Base-by-base conservation (phyloP, 352 stramenopile genomes). In the Globisporangium paroecandrum region DNA sequence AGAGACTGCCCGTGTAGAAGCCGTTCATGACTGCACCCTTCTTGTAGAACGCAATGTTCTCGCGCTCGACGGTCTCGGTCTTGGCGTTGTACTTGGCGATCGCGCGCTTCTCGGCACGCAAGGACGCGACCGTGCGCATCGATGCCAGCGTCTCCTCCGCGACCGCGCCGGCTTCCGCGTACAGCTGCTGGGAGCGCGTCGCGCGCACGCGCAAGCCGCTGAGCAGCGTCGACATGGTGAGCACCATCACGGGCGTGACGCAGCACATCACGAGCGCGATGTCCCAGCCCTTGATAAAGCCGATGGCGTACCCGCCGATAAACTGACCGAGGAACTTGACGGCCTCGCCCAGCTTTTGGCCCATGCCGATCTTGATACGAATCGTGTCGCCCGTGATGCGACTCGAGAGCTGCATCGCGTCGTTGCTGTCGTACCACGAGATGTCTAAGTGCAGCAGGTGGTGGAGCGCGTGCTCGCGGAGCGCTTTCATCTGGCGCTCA, bases 1-100 rank as follows among this genome's bases (percentile, higher is more conserved):
- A 89, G 27, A 87, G 58, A 53, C 70, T 75, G 13, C 58, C 66
- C 18, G 77, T 58, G 32, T 81, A 70, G 54, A 76, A 54, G 1
- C 70, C 75, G 41, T 65, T 55, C n/a, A 76, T 36, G 27, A 70
- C 55, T 22, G 69, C 22, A n/a, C 32, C 58, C 58, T 68, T 64
- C 59, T 71, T 73, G 65, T 55, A 56, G 15, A 65, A 24, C 18
- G 55, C 56, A 46, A 77, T 62, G 24, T 76, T 77, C 58, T 70
- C 72, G 9, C 24, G 24, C 55, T 78, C 64, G 4, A 47, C 72
- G 8, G 60, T 63, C 20, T 49, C 3, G 22, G 64, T 51, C 38
- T 77, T 73, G 8, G 38, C 36, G 15, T 56, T 46, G 58, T 77
- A 78, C 41, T 73, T 78, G 8, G 65, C 22, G 43, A 78, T 66